Base-by-base conservation (phyloP, 305 asterid species). In the Fraxinus greggii region DNA sequence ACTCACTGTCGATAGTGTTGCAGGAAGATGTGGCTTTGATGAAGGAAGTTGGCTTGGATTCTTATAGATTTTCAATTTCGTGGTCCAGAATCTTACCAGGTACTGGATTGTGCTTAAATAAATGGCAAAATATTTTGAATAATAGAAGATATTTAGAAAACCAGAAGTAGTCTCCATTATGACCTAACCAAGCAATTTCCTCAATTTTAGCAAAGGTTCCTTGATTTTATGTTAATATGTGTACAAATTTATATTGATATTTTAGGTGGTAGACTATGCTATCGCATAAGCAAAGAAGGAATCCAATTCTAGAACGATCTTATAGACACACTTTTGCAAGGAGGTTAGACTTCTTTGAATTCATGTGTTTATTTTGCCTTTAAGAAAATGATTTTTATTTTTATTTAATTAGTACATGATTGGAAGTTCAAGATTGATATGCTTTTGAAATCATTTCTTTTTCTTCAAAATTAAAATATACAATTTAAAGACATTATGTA, bases 31-130 rank as follows among this genome's bases (percentile, higher is more conserved):
- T 82, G n/a, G 7, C 1, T 19, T 23, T 67, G 45, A 75, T 85
- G 38, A 85, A 85, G 42, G 72, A 69, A 54, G 12, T 82, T 1
- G 88, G 88, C 0, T 1, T 85, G 17, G 79, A 85, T 36, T 36
- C 83, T 76, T 85, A 81, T 72, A 78, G 88, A 32, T 54, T 85
- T 56, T 85, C 88, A 1, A 79, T 85, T 36, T 23, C 85, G 10
- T 85, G 88, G 88, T 21, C 76, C 7, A 75, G 88, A 79, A 54
- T 85, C 23, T 54, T 85, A 15, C 85, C 88, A 48, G 83, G 85
- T 84, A 59, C 3, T 0, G 38, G 38, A 35, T 35, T 5, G 7
- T 33, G 36, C 36, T 0, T 33, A 3, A 32, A 32, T 0, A 33
- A 33, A 33, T 31, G 3, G 4, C 31, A 29, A 29, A 29, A 29